Evolutionary conservation across 495 filamentous ascomycete genomes (phyloP).

Genomic region (Podospora pseudoanserina): DNA sequence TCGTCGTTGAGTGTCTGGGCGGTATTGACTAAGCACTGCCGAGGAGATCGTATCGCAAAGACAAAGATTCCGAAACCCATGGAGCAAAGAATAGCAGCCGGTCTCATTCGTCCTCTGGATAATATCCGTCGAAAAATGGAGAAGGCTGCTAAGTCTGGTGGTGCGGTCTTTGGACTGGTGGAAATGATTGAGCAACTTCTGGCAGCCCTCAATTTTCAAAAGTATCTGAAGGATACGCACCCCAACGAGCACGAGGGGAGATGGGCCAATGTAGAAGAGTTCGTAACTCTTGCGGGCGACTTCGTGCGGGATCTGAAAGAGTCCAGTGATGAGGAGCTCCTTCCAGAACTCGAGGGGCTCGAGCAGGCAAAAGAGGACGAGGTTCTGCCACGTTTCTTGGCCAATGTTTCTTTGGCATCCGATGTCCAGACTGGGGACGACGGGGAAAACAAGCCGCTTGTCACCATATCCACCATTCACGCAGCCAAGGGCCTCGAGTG

Average conservation of each 20-base stretch:
- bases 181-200: conserved; percentile 74
- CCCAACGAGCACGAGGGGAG: conserved; percentile 72
- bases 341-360: conserved; percentile 75
- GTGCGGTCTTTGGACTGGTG: conserved; percentile 51
- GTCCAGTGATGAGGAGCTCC: conserved; percentile 61
- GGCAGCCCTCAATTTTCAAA: conserved; percentile 67
- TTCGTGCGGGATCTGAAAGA: conserved; percentile 50
- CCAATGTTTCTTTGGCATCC: conserved; percentile 81
- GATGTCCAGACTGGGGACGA: conserved; percentile 63
- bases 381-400: conserved; percentile 73
- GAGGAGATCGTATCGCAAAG: conserved; percentile 62
- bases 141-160: conserved; percentile 31
- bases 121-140: conserved; percentile 61
- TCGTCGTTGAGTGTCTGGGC: conserved; percentile 70
- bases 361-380: conserved; percentile 67
- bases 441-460: conserved; percentile 55
- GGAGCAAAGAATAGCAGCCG: conserved; percentile 52
- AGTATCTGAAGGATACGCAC: conserved; percentile 65
- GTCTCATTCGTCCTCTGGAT: conserved; percentile 49
- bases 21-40: conserved; percentile 63
- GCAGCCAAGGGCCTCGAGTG: conserved; percentile 96
- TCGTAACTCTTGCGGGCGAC: conserved; percentile 72
- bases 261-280: conserved; percentile 92
- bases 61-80: conserved; percentile 66
- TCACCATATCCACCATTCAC: conserved; percentile 96